A percentile compares a stretch with the other conserved stretches of the same genome.
Evolutionary conservation across 139 green algal genomes (phyloP).

Genomic region (Tetraselmis chui): DNA sequence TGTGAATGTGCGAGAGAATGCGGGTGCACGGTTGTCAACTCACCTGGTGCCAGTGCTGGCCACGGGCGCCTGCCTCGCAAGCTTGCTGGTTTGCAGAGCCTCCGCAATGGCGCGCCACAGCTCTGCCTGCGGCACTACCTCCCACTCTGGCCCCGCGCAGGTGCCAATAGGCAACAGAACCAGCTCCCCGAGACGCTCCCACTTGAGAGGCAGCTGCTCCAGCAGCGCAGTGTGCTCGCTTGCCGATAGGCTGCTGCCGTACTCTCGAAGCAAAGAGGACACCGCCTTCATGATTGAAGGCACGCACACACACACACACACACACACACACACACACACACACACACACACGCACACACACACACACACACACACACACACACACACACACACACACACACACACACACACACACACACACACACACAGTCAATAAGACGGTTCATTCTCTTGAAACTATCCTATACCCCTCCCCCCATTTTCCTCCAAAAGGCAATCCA

Average conservation of each 20-base stretch:
- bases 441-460: too few relatives aligned
- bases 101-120: conserved; percentile 25
- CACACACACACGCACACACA: too few relatives aligned
- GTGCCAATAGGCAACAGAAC: conserved; percentile 35
- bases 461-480: too few relatives aligned
- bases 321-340: too few relatives aligned
- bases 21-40: background rate
- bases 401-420: too few relatives aligned
- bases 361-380: too few relatives aligned
- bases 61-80: conserved; percentile 43
- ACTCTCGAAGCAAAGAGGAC: background rate
- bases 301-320: too few relatives aligned
- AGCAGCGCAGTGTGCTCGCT: conserved; percentile 4
- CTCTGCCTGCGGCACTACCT: background rate
- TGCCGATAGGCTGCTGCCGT: background rate
- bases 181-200: conserved; percentile 62
- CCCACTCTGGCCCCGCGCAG: conserved; percentile 22
- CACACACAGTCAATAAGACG: too few relatives aligned
- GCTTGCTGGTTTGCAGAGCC: conserved; percentile 25
- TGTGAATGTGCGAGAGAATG: too few relatives aligned
- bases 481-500: too few relatives aligned
- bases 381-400: too few relatives aligned
- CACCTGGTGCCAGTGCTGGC: conserved; percentile 28
- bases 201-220: conserved; percentile 35
- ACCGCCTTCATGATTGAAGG: too few relatives aligned